A percentile compares a stretch with the other conserved stretches of the same genome.
phyloP scores from a whole-genome alignment of 306 rosid species.

The Prunus dulcis region DNA sequence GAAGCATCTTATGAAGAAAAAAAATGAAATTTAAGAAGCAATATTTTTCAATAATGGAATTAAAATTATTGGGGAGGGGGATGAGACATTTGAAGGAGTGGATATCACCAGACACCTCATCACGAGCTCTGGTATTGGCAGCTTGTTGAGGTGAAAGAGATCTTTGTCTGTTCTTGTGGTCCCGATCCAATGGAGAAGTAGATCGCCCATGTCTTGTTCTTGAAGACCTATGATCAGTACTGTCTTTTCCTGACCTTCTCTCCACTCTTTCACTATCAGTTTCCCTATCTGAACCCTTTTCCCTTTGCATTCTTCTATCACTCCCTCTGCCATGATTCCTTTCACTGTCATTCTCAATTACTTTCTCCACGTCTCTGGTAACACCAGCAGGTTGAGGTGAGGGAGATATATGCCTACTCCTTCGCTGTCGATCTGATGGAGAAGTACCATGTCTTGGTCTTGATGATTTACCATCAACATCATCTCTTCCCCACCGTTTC shows the following conservation, averaged over 20 bases:
- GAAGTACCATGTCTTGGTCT: conserved; percentile 52
- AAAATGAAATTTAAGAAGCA: background rate
- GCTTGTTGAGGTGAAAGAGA: conserved; percentile 25
- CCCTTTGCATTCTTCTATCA: conserved; percentile 28
- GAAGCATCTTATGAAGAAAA: background rate
- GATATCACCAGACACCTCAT: conserved; percentile 99
- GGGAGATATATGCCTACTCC: conserved; percentile 21
- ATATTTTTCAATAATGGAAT: background rate
- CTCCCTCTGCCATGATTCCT: conserved; percentile 8
- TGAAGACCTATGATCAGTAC: conserved; percentile 46
- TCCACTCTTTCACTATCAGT: conserved; percentile 40
- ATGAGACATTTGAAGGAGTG: conserved; percentile 39
- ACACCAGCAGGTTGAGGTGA: conserved; percentile 23
- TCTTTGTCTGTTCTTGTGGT: conserved; percentile 5
- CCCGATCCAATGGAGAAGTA: conserved; percentile 27
- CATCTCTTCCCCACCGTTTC: conserved; percentile 37
- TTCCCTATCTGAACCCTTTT: conserved; percentile 51
- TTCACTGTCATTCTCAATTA: conserved; percentile 1
- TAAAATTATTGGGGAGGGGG: background rate
- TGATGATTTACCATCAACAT: conserved; percentile 40
- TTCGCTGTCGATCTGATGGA: conserved; percentile 21
- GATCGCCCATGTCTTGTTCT: conserved; percentile 60
- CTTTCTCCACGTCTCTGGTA: conserved; percentile 2
- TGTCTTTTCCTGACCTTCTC: conserved; percentile 43
- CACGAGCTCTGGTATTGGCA: conserved; percentile 39